Evolutionary conservation across 257 asterid species (phyloP).

Genomic region (Fraxinus americana): DNA sequence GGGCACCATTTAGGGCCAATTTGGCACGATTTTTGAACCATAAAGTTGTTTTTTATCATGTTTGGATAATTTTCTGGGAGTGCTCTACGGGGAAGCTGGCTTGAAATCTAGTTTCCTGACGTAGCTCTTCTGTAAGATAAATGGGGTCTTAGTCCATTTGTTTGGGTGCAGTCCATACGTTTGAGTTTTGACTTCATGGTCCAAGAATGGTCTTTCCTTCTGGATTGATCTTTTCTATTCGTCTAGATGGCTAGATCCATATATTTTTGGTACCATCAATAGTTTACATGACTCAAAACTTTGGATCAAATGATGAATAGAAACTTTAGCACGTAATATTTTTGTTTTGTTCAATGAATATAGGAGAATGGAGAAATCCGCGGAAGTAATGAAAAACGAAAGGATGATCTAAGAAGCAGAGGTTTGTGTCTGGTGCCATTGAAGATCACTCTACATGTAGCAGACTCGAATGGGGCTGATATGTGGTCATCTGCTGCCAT

Average conservation of each 20-base stretch:
- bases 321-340: neutral
- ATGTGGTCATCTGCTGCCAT: conserved; percentile 70
- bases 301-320: neutral
- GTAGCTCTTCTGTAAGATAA: no score
- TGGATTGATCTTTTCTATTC: neutral
- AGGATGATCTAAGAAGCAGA: conserved; percentile 53
- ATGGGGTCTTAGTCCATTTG: no score
- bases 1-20: no score
- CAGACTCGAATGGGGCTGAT: conserved; percentile 84
- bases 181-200: neutral
- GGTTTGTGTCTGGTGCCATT: conserved; percentile 83
- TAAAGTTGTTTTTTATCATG: no score
- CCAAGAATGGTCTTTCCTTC: neutral
- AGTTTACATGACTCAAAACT: neutral
- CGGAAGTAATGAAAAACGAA: conserved; percentile 21
- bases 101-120: no score
- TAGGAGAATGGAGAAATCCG: conserved; percentile 39
- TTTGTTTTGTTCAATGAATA: neutral
- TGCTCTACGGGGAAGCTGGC: no score
- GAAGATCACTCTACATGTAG: conserved; percentile 59
- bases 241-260: neutral
- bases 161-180: neutral
- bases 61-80: no score
- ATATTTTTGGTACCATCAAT: neutral
- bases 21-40: no score